These are phyloP conservation scores for Pichia nanzhaoensis DNA, from an alignment of 805 yeast species.

Conservation along the genomic window DNA sequence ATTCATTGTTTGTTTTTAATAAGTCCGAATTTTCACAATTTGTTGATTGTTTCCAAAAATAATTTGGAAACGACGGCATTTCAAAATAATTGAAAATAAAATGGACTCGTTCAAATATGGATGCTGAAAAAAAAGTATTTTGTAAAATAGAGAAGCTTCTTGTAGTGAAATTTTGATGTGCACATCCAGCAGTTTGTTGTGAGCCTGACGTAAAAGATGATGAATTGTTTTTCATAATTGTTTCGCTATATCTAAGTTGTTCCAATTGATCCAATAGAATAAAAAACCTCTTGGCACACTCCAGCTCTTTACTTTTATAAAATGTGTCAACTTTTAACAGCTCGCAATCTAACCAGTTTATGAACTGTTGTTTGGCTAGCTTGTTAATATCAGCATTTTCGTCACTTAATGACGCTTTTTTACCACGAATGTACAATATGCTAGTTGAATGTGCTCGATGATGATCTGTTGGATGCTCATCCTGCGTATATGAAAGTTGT, in stretches of 20 bases:
- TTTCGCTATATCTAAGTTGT: constrained; percentile 31
- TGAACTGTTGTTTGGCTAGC: constrained; percentile 41
- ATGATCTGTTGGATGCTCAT: constrained; percentile 12
- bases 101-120: constrained; percentile 2
- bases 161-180: background rate
- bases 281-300: constrained; percentile 49
- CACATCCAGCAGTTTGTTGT: background rate
- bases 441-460: constrained; percentile 20
- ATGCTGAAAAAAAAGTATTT: too few species aligned
- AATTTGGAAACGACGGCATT: constrained; percentile 36
- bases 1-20: background rate
- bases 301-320: constrained; percentile 53
- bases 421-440: constrained; percentile 8
- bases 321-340: constrained; percentile 53
- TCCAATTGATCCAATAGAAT: constrained; percentile 62
- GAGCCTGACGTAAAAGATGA: background rate
- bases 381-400: constrained; percentile 26
- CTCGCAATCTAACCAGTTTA: constrained; percentile 60
- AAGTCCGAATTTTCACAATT: background rate
- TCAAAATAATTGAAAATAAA: constrained; percentile 31
- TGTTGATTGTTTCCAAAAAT: constrained; percentile 24
- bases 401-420: constrained; percentile 6
- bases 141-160: background rate
- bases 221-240: constrained; percentile 18
- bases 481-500: background rate